A percentile compares a stretch with the other conserved stretches of the same genome.
Evolutionary conservation across 768 basidiomycete genomes (phyloP).

Genomic region (Termitomyces sp.): DNA sequence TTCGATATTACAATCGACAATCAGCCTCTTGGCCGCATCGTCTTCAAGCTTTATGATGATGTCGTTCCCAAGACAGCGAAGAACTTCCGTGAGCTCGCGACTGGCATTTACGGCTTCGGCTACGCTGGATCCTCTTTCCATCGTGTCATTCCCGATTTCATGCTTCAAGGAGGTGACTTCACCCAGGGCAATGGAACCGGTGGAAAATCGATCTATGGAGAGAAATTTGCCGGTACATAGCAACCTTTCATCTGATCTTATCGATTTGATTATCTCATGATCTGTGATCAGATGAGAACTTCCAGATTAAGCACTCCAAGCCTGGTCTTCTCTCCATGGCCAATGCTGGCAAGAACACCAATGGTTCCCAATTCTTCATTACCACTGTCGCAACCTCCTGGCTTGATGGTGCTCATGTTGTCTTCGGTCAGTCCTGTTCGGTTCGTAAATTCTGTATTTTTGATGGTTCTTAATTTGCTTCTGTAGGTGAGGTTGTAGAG

Average conservation of each 20-base stretch:
- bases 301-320: conserved; percentile 67
- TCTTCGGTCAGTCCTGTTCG: conserved; percentile 56
- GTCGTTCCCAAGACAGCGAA: conserved; percentile 67
- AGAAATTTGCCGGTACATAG: conserved; percentile 53
- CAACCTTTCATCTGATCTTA: not conserved
- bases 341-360: conserved; percentile 78
- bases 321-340: conserved; percentile 73
- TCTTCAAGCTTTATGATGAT: conserved; percentile 84
- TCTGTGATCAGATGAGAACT: conserved; percentile 71
- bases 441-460: not conserved
- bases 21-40: conserved; percentile 47
- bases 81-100: conserved; percentile 90
- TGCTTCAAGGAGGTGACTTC: conserved; percentile 93
- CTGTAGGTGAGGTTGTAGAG: conserved; percentile 58
- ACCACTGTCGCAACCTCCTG: conserved; percentile 73
- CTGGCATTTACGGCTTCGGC: conserved; percentile 68
- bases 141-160: conserved; percentile 78
- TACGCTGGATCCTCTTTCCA: conserved; percentile 72
- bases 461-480: not conserved
- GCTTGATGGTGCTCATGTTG: conserved; percentile 83
- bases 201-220: conserved; percentile 76
- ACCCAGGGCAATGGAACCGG: conserved; percentile 65
- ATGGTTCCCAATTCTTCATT: conserved; percentile 88
- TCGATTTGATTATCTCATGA: not conserved
- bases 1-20: conserved; percentile 59